Conservation (phyloP, 2,329 filamentous ascomycete species). For the Paracoccidioides lutzii region DNA sequence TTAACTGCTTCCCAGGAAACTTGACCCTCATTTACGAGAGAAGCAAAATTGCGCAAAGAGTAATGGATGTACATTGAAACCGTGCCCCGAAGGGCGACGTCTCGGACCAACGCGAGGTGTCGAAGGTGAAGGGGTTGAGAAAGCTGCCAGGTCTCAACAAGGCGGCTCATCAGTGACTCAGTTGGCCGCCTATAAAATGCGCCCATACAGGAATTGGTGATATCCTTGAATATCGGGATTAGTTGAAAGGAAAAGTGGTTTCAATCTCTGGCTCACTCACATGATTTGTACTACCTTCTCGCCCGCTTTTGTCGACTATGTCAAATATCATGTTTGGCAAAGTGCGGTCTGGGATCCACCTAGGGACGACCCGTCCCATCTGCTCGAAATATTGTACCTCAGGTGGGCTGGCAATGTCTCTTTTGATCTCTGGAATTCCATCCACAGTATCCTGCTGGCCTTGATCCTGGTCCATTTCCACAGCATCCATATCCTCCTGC, state of each 20-base stretch:
- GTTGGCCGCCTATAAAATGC: constrained; percentile 42
- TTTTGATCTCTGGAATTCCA: constrained; percentile 5
- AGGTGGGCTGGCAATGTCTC: not conserved
- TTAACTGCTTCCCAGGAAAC: constrained; percentile 43
- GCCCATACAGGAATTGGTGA: constrained; percentile 35
- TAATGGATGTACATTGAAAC: constrained; percentile 43
- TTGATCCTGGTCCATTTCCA: constrained; percentile 24
- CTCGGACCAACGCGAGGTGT: constrained; percentile 44
- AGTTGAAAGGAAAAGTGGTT: constrained; percentile 2
- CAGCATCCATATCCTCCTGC: constrained; percentile 17
- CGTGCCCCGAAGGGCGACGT: constrained; percentile 37
- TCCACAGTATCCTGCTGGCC: constrained; percentile 13
- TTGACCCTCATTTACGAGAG: constrained; percentile 38
- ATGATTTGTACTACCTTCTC: constrained; percentile 37
- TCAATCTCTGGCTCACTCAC: constrained; percentile 16
- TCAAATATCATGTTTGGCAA: constrained; percentile 42
- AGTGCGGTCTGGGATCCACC: constrained; percentile 43
- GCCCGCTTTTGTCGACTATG: constrained; percentile 35
- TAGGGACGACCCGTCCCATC: constrained; percentile 31
- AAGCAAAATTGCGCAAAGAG: constrained; percentile 39
- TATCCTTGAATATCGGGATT: constrained; percentile 18
- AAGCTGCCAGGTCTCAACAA: constrained; percentile 44
- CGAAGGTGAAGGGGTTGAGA: constrained; percentile 47
- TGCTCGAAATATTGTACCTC: constrained; percentile 17
- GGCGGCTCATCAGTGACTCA: constrained; percentile 39